Base-by-base conservation (phyloP, 768 basidiomycete species). In the Tylopilus vinaceipallidus region DNA sequence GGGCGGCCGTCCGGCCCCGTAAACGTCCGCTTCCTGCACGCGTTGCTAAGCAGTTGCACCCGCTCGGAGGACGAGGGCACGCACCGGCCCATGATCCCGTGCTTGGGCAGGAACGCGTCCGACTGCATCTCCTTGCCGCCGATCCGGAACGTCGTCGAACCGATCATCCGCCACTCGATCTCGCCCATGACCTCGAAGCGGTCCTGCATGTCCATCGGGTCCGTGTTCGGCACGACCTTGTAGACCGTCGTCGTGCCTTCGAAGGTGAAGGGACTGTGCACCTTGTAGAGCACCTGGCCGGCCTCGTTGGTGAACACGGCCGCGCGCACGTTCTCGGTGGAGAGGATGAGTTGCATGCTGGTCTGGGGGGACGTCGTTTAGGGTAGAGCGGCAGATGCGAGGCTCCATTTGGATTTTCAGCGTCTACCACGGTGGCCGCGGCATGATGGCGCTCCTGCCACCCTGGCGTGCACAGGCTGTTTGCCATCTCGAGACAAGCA, bases 151-250 rank as follows among this genome's bases (percentile, higher is more conserved):
- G 51, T 61, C 7, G 70, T 61, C 1, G 67, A 57, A 19, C 47
- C 49, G 9, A 67, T 13, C 2, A 51, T 6, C 7, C 43, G 61
- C 66, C 68, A 71, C 13, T 70, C 63, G 12, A 75, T 70, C 41
- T 64, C 60, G 7, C 63, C 74, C 30, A 70, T 56, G 6, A 55
- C 55, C 0, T 58, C 59, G 45, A 69, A 70, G 11, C 52, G 55
- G 45, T 65, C 67, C 0, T 22, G 58, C 60, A 63, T 59, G 23
- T 64, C 58, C 39, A 14, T 34, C 2, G 45, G 55, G 11, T 57
- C 51, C 2, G 27, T 33, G 19, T 56, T 65, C 2, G 56, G 54
- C 11, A 34, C 42, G 35, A 65, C 47, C 17, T 61, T 66, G 3
- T 48, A 39, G 35, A 68, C 32, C 3, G 51, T 63, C 17, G 67